Base-by-base conservation (phyloP, 2,329 filamentous ascomycete genomes). In the Aspergillus quadricinctus region DNA sequence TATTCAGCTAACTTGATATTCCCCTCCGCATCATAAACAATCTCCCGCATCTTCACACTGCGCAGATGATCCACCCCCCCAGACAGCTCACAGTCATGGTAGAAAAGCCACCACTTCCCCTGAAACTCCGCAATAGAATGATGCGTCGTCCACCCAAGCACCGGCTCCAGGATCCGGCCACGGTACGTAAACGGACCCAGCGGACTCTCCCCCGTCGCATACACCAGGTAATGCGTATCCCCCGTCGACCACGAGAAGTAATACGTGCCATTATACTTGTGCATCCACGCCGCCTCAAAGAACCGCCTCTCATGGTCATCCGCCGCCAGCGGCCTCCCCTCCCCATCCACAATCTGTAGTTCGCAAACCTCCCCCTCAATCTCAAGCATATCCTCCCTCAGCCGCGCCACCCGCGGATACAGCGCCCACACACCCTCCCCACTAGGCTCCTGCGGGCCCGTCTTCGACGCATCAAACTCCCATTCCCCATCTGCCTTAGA, bases 201-300 rank as follows among this genome's bases (percentile, higher is more conserved):
- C 0, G 89, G 88, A 56, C 74, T 85, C 4, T 83, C 77, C 0
- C 86, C 82, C 2, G 81, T 83, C 1, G 86, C 89, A 68, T 90
- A 92, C 61, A 80, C 87, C 31, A 92, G 77, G 71, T 80, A 89
- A 72, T 92, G 89, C 31, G 88, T 87, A 73, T 92, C 89, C 21
- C 89, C 89, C 1, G 88, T 92, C 60, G 87, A 89, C 76, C 90
- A 90, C 54, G 83, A 87, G 69, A 91, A 88, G 76, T 90, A 90
- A 74, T 91, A 91, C 57, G 77, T 81, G 1, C 81, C 86, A 0
- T 81, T 75, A 66, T 84, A 83, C 78, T 88, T 89, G 76, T 92
- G 88, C 80, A 90, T 78, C 89, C 88, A 92, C 2, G 88, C 85
- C 0, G 88, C 89, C 75, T 92, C 89, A 70, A 92, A 92, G 80